Percentiles rank a stretch among this genome's conserved stretches.
Conservation (phyloP, 495 filamentous ascomycete species). For the Hypoxylon lienhwacheense region DNA sequence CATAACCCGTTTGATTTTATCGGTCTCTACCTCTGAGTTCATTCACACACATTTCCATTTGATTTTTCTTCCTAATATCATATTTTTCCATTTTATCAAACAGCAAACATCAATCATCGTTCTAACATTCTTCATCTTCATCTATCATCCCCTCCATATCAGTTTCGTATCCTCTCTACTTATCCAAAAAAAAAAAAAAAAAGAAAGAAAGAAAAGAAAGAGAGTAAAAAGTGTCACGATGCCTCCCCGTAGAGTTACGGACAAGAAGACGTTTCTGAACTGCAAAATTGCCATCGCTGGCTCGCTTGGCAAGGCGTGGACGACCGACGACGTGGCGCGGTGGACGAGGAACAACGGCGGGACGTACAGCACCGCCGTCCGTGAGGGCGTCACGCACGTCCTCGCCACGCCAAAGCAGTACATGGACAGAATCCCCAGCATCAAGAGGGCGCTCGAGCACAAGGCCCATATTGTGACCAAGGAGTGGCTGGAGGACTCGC, state of each 20-base stretch:
- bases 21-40: too few relatives aligned
- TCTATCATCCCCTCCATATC: too few relatives aligned
- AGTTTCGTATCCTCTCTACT: too few relatives aligned
- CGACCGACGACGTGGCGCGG: conserved; percentile 34
- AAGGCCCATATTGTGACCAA: conserved; percentile 37
- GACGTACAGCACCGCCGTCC: conserved; percentile 22
- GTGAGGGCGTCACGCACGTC: conserved; percentile 42
- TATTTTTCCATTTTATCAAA: too few relatives aligned
- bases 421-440: conserved; percentile 21
- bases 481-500: conserved; percentile 49
- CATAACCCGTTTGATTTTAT: too few relatives aligned
- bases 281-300: conserved; percentile 39
- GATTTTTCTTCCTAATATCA: too few relatives aligned
- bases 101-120: too few relatives aligned
- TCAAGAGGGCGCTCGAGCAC: conserved; percentile 28
- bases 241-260: not conserved
- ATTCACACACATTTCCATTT: too few relatives aligned
- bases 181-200: too few relatives aligned
- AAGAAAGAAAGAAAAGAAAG: too few relatives aligned
- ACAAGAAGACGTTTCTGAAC: conserved; percentile 17
- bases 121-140: too few relatives aligned
- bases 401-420: conserved; percentile 41
- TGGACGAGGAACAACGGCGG: conserved; percentile 40
- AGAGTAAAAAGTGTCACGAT: too few relatives aligned
- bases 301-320: conserved; percentile 37